Evolutionary conservation across 2,329 filamentous ascomycete species (phyloP), one percentile per base, ranked within the genome.

Genomic region (Diplocarpon mali): DNA sequence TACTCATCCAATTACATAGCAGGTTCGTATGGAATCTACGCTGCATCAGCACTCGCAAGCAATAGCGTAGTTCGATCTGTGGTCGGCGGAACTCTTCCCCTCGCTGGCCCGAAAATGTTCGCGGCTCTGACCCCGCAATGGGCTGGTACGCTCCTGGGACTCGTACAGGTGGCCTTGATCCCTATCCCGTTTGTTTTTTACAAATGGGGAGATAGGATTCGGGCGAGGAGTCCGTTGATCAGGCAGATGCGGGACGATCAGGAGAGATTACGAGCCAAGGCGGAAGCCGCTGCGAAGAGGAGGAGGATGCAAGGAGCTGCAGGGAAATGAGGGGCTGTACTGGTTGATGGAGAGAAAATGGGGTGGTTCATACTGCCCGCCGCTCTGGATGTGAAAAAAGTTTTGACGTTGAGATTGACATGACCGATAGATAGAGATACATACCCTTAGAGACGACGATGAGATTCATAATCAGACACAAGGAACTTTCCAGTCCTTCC

Each of bases 151-250:
- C 65, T 92, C 38, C 67, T 92, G 2, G 85, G 83, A 0, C 57
- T 89, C 42, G 65, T 93, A 2, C 84, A 90, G 55, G 75, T 86
- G 1, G 67, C 70, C 0, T 74, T 87, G 56, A 81, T 92, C 13
- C 85, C 87, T 0, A 88, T 92, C 38, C 86, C 86, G 0, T 73
- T 90, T 45, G 69, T 86, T 0, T 92, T 93, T 57, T 92, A 86
- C 62, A 67, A 67, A 27, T 79, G 73, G 53, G 76, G 76, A 0
- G 67, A 68, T 30, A 61, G 59, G 45, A 78, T 80, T 42, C 65
- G 76, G 2, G 65, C 66, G 5, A 71, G 64, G 57, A 77, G 73
- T 44, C 66, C 65, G 0, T 59, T 74, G 12, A 62, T 67, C 32
- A 58, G 54, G 40, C 53, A 58, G 34, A 54, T 66, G 53, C 60